Evolutionary conservation across 2,329 filamentous ascomycete genomes (phyloP), one percentile per base, ranked within the genome.

Genomic region (Curvularia sp.): DNA sequence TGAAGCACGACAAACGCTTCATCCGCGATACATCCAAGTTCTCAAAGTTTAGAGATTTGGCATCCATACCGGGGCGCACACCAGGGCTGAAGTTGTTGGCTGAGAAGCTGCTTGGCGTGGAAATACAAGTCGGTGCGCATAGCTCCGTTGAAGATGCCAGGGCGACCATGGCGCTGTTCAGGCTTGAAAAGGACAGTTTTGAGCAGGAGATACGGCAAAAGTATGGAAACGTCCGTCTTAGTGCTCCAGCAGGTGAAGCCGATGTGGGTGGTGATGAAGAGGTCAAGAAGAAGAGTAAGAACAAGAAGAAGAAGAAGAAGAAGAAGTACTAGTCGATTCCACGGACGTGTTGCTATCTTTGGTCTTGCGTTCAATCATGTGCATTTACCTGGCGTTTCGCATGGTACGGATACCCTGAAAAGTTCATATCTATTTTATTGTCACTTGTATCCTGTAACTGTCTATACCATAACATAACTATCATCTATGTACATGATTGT

Each of bases 81-180:
- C 91, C 91, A 3, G 86, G 87, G 5, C 73, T 95, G 66, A 85
- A 86, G 73, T 78, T 84, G 53, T 67, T 89, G 57, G 85, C 84
- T 19, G 81, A 81, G 58, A 82, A 84, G 64, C 77, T 87, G 54
- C 67, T 88, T 34, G 86, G 86, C 0, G 69, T 87, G 53, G 81
- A 83, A 56, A 88, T 88, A 27, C 86, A 88, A 70, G 80, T 79
- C 4, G 85, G 85, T 1, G 82, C 83, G 60, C 86, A 89, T 79
- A 85, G 82, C 52, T 86, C 83, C 68, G 80, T 89, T 53, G 86
- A 88, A 69, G 95, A 99, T 81, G 95, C 95, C 1, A 83, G 92
- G 65, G 92, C 91, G 5, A 89, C 93, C 0, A 98, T 99, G 93
- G 80, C 94, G 55, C 80, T 99, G 41, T 98, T 96, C 72, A 84